A percentile compares a stretch with the other conserved stretches of the same genome.
These are phyloP conservation scores for Sapria himalayana DNA, from an alignment of 345 rosid genomes.

Conservation along the genomic window DNA sequence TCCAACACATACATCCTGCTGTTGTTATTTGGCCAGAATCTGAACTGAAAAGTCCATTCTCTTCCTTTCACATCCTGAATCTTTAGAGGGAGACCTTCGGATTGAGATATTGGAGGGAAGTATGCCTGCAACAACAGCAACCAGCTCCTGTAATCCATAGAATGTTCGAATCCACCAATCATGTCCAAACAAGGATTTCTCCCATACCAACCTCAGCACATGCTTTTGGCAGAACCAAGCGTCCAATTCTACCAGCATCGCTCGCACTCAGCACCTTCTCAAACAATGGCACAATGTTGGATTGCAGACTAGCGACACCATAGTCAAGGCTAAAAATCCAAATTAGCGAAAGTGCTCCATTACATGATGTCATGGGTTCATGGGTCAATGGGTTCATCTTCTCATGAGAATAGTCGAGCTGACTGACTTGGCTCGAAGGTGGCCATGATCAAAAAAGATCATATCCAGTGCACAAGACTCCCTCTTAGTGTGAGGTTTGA, in stretches of 20 bases:
- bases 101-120: conserved; percentile 79
- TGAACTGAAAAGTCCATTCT: conserved; percentile 93
- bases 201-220: conserved; percentile 70
- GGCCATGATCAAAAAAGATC: too few species aligned
- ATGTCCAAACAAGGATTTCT: too few species aligned
- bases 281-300: conserved; percentile 64
- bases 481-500: too few species aligned
- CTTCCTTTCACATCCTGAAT: conserved; percentile 73
- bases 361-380: too few species aligned
- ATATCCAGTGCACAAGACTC: too few species aligned
- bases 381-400: too few species aligned
- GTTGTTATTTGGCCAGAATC: conserved; percentile 98
- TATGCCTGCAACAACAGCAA: conserved; percentile 62
- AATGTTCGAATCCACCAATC: too few species aligned
- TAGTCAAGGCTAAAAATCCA: conserved; percentile 18
- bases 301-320: conserved; percentile 34
- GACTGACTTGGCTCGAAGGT: too few species aligned
- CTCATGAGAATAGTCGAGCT: too few species aligned
- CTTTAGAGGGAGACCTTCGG: conserved; percentile 75
- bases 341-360: too few species aligned
- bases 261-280: conserved; percentile 93
- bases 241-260: conserved; percentile 96
- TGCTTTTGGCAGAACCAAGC: conserved; percentile 87
- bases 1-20: conserved; percentile 97
- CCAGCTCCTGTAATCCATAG: too few species aligned